Evolutionary conservation across 352 stramenopile genomes (phyloP), one percentile per base, ranked within the genome.

Genomic region (Phytophthora sp.): DNA sequence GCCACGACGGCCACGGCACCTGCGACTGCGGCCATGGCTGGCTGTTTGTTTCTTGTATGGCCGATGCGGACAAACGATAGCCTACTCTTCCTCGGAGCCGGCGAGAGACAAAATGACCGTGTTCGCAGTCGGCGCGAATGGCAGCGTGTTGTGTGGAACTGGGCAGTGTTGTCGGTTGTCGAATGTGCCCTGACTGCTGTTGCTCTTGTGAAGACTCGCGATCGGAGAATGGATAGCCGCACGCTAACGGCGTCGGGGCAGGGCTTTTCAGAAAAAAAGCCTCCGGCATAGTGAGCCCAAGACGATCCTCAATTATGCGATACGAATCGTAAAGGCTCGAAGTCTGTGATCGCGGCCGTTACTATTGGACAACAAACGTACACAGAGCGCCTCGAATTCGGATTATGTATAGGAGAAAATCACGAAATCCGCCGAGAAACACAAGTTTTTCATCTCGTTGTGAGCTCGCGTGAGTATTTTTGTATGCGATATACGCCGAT

Each of bases 81-180:
- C 9, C 30, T 13, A 26, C 12, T 58, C 46, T 53, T 28, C 24
- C 15, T 54, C 7, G 5, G 24, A 58, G 46, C 43, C 32, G 32
- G 60, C 28, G 35, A 68, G 35, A 63, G 43, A 42, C 42, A 32
- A 50, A 68, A 63, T 58, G 35, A 52, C 17, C 43, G 52, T 68
- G 59, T 62, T 68, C 21, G 17, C 15, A 28, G 50, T 62, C 27
- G 42, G 45, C 42, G 52, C 41, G 42, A 67, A 62, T 38, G 42
- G 32, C 42, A 54, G 17, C 51, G 42, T 62, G 42, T 68, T 63
- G 42, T 5, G 15, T 10, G 23, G 26, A 17, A n/a, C 27, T 26
- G 15, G 54, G 9, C 15, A 10, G 34, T 51, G 26, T 62, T 53
- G 55, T 64, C 56, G 35, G 34, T 67, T 67, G 41, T 30, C 18